Evolutionary conservation across 2,329 filamentous ascomycete genomes (phyloP).

Genomic region (Magnaporthiopsis poae): DNA sequence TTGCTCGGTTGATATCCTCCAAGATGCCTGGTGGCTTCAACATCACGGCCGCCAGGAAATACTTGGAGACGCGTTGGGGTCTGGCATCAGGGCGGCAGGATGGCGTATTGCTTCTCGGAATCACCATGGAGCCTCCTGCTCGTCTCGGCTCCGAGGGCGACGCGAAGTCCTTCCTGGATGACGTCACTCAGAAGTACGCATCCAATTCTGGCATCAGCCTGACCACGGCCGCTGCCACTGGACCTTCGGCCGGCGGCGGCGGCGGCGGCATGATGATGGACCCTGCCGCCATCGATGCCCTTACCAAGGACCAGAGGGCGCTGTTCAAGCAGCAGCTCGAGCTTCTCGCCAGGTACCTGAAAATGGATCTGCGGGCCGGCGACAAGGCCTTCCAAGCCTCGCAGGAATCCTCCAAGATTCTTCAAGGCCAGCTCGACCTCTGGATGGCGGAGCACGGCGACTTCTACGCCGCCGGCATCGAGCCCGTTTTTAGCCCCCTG

Average conservation of each 20-base stretch:
- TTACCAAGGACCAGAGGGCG: constrained; percentile 91
- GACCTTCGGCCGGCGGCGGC: constrained; percentile 56
- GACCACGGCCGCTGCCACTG: constrained; percentile 64
- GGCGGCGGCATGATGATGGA: constrained; percentile 98
- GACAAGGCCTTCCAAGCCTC: constrained; percentile 85
- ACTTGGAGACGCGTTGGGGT: constrained; percentile 89
- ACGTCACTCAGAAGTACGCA: constrained; percentile 82
- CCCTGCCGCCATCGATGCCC: constrained; percentile 85
- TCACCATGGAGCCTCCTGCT: constrained; percentile 84
- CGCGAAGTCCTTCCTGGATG: constrained; percentile 85
- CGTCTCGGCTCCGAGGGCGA: constrained; percentile 84
- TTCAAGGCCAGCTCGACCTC: constrained; percentile 87
- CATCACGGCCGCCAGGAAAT: constrained; percentile 89
- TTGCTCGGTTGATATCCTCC: constrained; percentile 89
- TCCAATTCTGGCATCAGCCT: constrained; percentile 72
- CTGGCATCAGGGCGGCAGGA: constrained; percentile 80
- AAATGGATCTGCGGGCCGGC: constrained; percentile 91
- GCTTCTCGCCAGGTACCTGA: constrained; percentile 86
- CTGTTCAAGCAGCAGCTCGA: constrained; percentile 98
- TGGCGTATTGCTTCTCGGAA: constrained; percentile 73
- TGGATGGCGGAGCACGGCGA: constrained; percentile 95
- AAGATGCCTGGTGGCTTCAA: constrained; percentile 99
- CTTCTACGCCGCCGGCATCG: constrained; percentile 88
- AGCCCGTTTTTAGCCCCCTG: constrained; percentile 82
- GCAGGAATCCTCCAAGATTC: constrained; percentile 73